Base-by-base conservation (phyloP, 1,284 basidiomycete species). In the Naganishia sp. region DNA sequence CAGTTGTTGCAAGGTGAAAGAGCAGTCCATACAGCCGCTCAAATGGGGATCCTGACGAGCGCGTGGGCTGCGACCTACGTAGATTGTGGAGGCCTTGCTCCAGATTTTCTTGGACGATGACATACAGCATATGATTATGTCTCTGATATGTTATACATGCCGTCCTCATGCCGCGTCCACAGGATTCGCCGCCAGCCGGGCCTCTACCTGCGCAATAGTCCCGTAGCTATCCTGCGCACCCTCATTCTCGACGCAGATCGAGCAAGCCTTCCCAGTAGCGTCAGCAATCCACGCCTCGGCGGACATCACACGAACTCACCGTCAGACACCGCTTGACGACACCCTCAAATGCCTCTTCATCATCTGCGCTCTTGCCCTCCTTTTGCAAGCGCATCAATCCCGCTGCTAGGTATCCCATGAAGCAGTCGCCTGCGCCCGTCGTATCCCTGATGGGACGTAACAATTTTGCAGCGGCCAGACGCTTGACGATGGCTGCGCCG, bases 341-440 rank as follows among this genome's bases (percentile, higher is more conserved):
- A n/a, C 71, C 67, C 56, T 74, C 71, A 25, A 78, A 61, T 31
- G 52, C 63, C 45, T 70, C 68, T 15, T 53, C 55, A 3, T 43
- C 43, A 4, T 57, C 56, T 13, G 53, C 64, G 33, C 13, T 25
- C 53, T 48, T 55, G 6, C 64, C 43, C 15, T 45, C 33, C 39
- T 16, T 59, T 28, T 46, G 68, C 18, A 69, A 28, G 18, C 68
- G 49, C 78, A 80, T 77, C 61, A 80, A 65, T 9, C 78, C 75
- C 31, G 78, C 77, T 2, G 75, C 76, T 50, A 81, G 76, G 68
- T 76, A 79, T 1, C 80, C 80, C 9, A 77, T 74, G 63, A 81
- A 81, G 61, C 77, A 78, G 68, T 81, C 80, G 10, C 80, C 80
- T 0, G 80, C 80, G 13, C 80, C 80, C 0, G 80, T 81, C 23